A percentile compares a stretch with the other conserved stretches of the same genome.
Evolutionary conservation across 1,284 basidiomycete genomes (phyloP).

Genomic region (Inonotus obliquus): DNA sequence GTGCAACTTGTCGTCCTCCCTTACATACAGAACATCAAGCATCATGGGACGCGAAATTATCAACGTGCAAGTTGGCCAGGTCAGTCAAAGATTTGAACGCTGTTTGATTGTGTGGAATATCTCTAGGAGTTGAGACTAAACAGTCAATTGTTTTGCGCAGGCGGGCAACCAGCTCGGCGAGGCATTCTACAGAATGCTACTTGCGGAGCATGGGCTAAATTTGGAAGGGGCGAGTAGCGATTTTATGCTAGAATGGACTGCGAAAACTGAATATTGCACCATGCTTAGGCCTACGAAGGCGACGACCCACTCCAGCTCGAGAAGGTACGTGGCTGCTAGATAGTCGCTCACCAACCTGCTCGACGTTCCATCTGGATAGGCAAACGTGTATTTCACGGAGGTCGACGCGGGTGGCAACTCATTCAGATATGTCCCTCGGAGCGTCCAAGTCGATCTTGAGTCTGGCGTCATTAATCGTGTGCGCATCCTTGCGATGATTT

Average conservation of each 20-base stretch:
- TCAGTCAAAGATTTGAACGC: slow-evolving; percentile 16
- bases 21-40: neutral
- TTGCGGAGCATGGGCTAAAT: slow-evolving; percentile 79
- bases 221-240: slow-evolving; percentile 53
- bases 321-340: slow-evolving; percentile 32
- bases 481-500: slow-evolving; percentile 24
- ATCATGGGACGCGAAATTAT: slow-evolving; percentile 28
- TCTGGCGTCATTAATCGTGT: slow-evolving; percentile 84
- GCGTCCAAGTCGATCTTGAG: slow-evolving; percentile 88
- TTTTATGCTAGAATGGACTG: neutral
- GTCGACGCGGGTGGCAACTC: slow-evolving; percentile 38
- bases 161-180: slow-evolving; percentile 77
- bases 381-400: slow-evolving; percentile 71
- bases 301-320: slow-evolving; percentile 43
- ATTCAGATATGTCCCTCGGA: slow-evolving; percentile 88
- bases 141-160: slow-evolving; percentile 28
- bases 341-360: neutral
- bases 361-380: slow-evolving; percentile 34
- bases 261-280: neutral
- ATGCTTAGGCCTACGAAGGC: slow-evolving; percentile 41
- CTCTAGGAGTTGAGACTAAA: slow-evolving; percentile 25
- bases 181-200: slow-evolving; percentile 71
- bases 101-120: slow-evolving; percentile 5
- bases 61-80: slow-evolving; percentile 31
- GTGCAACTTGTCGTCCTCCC: neutral